A percentile compares a stretch with the other conserved stretches of the same genome.
Evolutionary conservation across 2,329 filamentous ascomycete genomes (phyloP).

Genomic region (Trichoderma sp.): DNA sequence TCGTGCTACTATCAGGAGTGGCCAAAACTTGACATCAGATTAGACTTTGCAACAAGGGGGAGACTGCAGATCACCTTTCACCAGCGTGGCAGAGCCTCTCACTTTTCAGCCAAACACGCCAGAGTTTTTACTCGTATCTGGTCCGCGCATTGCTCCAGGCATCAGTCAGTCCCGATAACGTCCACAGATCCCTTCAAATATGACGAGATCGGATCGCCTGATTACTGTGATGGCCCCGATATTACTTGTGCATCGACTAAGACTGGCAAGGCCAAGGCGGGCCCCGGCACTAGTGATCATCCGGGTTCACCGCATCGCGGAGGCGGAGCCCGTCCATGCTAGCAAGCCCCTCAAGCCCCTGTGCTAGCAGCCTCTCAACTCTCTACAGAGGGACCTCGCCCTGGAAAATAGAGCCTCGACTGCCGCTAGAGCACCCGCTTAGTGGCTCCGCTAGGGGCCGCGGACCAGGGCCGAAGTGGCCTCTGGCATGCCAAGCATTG

Average conservation of each 20-base stretch:
- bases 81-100: not conserved
- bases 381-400: not conserved
- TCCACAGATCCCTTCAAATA: not conserved
- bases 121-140: not conserved
- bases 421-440: not conserved
- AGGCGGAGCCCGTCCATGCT: slow-evolving; percentile 7
- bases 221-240: slow-evolving; percentile 12
- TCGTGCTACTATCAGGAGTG: too few relatives aligned
- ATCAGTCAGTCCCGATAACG: not conserved
- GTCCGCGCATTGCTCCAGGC: not conserved
- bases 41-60: not conserved
- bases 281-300: slow-evolving; percentile 4
- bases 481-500: not conserved
- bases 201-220: slow-evolving; percentile 6
- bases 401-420: not conserved
- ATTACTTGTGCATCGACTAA: slow-evolving; percentile 20
- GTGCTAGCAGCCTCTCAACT: not conserved
- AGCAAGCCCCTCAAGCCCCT: not conserved
- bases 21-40: not conserved
- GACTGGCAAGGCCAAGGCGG: not conserved
- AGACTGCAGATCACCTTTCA: not conserved
- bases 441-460: not conserved
- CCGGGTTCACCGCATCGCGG: slow-evolving; percentile 8
- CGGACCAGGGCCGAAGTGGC: not conserved
- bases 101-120: not conserved